These are phyloP conservation scores for Pythium sukuiense DNA, from an alignment of 352 stramenopile genomes.

Conservation along the genomic window DNA sequence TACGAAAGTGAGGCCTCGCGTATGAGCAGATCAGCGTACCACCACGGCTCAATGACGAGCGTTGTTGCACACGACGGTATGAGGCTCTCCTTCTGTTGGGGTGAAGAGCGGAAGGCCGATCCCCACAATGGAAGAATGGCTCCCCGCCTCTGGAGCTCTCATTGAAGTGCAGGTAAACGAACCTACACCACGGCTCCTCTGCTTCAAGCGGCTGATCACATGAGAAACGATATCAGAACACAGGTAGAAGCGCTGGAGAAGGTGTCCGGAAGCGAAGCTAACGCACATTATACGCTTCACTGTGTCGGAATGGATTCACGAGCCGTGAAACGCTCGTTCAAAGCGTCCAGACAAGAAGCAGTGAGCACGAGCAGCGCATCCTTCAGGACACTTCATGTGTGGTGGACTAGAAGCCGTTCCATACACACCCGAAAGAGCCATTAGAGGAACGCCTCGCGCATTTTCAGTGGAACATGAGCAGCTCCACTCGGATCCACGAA, in stretches of 20 bases:
- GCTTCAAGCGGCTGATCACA: neutral
- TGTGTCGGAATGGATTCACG: neutral
- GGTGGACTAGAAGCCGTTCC: neutral
- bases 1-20: neutral
- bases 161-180: neutral
- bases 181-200: neutral
- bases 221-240: conserved; percentile 5
- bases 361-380: neutral
- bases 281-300: neutral
- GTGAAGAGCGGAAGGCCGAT: neutral
- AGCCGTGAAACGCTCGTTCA: neutral
- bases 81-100: neutral
- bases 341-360: neutral
- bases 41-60: neutral
- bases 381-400: conserved; percentile 1
- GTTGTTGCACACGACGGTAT: neutral
- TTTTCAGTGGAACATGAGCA: conserved; percentile 6
- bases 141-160: neutral
- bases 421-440: conserved; percentile 4
- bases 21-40: neutral
- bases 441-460: neutral
- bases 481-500: neutral
- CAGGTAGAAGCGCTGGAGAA: conserved; percentile 3
- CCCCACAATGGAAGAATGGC: neutral
- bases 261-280: neutral